Base-by-base conservation (phyloP, 768 basidiomycete species). In the Mycena olivaceomarginata region DNA sequence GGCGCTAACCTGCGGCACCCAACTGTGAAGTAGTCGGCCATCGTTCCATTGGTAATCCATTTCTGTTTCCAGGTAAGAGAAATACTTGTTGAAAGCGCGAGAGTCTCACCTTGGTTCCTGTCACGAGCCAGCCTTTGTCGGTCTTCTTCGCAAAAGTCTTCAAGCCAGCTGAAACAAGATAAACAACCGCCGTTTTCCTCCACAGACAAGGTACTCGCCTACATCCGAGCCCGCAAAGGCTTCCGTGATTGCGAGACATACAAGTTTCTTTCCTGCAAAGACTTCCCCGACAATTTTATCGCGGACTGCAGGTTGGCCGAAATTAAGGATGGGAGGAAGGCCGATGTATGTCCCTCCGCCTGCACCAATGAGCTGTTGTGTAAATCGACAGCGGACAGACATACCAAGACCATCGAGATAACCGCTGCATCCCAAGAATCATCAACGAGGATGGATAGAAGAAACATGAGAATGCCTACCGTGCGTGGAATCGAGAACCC, bases 161-260 rank as follows among this genome's bases (percentile, higher is more conserved):
- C 48, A 96, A 82, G 5, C 95, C 94, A 41, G 89, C 89, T 79
- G n/a, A 45, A 4, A 56, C 10, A 37, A 13, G 45, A 59, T 69
- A 6, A 73, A 46, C 60, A 39, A 9, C 13, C 5, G 69, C 39
- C 7, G 25, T 6, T 16, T 57, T 16, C 48, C 1, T 10, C 3
- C 16, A n/a, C 13, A 31, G 11, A 46, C 18, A 13, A 13, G 53
- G 81, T 37, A 74, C 77, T 74, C 56, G 63, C 77, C 78, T 20
- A 95, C 93, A 79, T 95, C 94, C 79, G 92, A 93, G 11, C 94
- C 94, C 1, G 96, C 96, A 77, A 95, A 96, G 0, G 96, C 95
- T 86, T 98, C 96, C 25, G 94, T 93, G 81, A 98, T 94, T 22
- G 96, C 96, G 43, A 97, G 87, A 43, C 91, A 92, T 80, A 96